phyloP scores from a whole-genome alignment of 805 yeast genomes.

The Metschnikowia henanensis region DNA sequence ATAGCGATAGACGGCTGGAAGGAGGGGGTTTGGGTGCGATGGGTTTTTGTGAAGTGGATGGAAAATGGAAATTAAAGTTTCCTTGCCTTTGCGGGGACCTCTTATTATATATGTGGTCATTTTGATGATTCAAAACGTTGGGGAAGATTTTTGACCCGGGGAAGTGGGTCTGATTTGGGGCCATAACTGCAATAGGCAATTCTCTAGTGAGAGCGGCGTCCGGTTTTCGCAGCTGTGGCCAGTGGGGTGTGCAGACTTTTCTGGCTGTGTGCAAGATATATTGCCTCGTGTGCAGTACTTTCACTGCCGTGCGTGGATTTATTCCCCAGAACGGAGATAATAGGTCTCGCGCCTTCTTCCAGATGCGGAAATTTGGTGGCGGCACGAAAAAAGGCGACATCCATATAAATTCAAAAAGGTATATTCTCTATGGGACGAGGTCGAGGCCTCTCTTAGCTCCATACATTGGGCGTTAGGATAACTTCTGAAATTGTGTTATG shows the following conservation, averaged over 20 bases:
- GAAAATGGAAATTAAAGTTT: no score
- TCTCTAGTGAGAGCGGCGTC: background rate
- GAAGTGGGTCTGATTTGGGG: background rate
- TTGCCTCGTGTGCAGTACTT: background rate
- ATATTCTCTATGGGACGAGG: background rate
- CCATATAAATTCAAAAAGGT: background rate
- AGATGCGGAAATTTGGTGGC: background rate
- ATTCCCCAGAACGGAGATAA: constrained; percentile 2
- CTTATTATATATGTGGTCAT: no score
- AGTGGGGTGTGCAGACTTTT: background rate
- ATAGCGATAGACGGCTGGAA: background rate
- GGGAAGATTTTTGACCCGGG: background rate
- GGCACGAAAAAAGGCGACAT: background rate
- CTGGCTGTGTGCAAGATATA: background rate
- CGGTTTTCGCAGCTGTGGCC: constrained; percentile 6
- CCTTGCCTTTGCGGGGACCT: no score
- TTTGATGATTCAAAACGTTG: background rate
- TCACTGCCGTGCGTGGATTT: background rate
- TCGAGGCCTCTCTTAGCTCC: no score
- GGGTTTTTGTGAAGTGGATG: no score
- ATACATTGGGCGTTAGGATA: no score
- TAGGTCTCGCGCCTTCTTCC: background rate
- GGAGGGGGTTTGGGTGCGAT: background rate
- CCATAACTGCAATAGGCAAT: constrained; percentile 7
- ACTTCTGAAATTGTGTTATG: no score